Evolutionary conservation across 1,284 basidiomycete genomes (phyloP).

Genomic region (Acaromyces ingoldii): DNA sequence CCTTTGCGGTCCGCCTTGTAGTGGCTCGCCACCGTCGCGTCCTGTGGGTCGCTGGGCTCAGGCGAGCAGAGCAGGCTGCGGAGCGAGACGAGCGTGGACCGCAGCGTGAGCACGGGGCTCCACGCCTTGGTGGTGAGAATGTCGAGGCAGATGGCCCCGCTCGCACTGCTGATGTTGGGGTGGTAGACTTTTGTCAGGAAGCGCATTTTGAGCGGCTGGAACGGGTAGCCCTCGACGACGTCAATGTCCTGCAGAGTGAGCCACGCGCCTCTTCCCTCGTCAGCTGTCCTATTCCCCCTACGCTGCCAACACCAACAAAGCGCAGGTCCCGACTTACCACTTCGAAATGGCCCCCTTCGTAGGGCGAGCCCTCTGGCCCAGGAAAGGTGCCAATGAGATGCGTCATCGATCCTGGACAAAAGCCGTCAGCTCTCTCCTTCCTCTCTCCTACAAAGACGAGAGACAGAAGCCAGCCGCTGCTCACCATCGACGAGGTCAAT

Average conservation of each 20-base stretch:
- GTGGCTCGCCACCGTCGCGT: conserved; percentile 89
- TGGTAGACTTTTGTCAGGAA: conserved; percentile 74
- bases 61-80: conserved; percentile 93
- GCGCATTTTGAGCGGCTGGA: conserved; percentile 92
- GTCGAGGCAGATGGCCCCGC: conserved; percentile 79
- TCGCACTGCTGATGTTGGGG: conserved; percentile 90
- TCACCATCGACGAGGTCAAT: conserved; percentile 72
- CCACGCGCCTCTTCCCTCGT: not conserved
- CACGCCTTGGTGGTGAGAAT: conserved; percentile 78
- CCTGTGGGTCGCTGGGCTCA: conserved; percentile 94
- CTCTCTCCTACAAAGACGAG: not conserved
- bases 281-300: not conserved
- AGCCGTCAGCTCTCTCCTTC: not conserved
- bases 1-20: conserved; percentile 78
- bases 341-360: conserved; percentile 86
- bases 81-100: conserved; percentile 91
- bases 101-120: conserved; percentile 67
- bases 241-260: conserved; percentile 68
- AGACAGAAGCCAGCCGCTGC: not conserved
- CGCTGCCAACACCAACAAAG: not conserved
- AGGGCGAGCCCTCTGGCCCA: conserved; percentile 68
- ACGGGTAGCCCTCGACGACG: conserved; percentile 88
- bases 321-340: conserved; percentile 61
- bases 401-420: not conserved
- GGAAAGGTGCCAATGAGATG: conserved; percentile 53